A percentile compares a stretch with the other conserved stretches of the same genome.
Conservation (phyloP, 179 eudicot species). For the Vitellaria paradoxa region DNA sequence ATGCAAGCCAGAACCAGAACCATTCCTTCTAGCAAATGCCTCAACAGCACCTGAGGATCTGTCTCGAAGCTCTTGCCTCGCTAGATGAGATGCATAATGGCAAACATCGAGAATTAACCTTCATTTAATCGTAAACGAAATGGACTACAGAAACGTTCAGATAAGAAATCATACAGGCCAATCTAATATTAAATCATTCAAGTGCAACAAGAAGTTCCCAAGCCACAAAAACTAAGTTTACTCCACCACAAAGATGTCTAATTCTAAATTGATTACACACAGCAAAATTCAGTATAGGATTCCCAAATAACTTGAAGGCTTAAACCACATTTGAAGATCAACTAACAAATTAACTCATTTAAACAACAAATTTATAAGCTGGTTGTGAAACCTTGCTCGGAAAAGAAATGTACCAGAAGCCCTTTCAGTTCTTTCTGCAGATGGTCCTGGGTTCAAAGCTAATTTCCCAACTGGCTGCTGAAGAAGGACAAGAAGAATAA, state of each 20-base stretch:
- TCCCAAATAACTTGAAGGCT: not conserved
- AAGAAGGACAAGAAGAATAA: constrained; percentile 13
- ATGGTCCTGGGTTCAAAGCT: constrained; percentile 56
- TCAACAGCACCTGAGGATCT: constrained; percentile 66
- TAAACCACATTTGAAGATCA: not conserved
- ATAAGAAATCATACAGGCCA: not conserved
- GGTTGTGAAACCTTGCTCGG: constrained; percentile 2
- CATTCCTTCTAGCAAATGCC: constrained; percentile 58
- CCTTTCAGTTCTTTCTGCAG: constrained; percentile 67
- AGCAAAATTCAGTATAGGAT: not conserved
- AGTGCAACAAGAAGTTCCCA: not conserved
- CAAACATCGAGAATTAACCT: not conserved
- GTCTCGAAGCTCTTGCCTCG: constrained; percentile 63
- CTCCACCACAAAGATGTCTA: not conserved
- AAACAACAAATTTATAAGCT: not conserved
- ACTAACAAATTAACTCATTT: not conserved
- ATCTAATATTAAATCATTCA: not conserved
- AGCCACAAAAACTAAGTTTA: not conserved
- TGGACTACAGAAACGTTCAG: not conserved
- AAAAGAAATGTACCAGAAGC: constrained; percentile 57
- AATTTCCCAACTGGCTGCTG: constrained; percentile 53
- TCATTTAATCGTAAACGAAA: not conserved
- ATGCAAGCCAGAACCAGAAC: constrained; percentile 29
- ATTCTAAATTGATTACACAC: not conserved
- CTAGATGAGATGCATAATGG: constrained; percentile 19